Conservation (phyloP, 2,329 filamentous ascomycete genomes). For the Cordyceps sp. region DNA sequence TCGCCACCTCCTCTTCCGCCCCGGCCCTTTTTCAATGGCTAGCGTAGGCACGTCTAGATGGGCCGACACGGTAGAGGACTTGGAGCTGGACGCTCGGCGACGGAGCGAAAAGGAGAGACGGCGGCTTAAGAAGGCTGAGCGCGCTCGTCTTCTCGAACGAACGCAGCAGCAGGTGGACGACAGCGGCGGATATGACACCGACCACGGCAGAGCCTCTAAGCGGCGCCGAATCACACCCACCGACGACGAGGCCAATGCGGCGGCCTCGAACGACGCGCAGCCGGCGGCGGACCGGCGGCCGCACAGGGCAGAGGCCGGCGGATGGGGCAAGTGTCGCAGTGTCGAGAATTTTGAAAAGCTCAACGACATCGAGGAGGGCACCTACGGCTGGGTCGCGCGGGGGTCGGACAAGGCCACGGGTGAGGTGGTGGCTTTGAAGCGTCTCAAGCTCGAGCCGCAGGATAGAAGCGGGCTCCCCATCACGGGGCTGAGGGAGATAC, state of each 20-base stretch:
- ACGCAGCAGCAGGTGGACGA: neutral
- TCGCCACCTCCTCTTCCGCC: too few relatives aligned
- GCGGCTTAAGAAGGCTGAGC: neutral
- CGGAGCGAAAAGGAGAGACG: conserved; percentile 1
- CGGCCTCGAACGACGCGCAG: conserved; percentile 11
- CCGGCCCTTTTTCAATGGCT: too few relatives aligned
- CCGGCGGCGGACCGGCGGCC: conserved; percentile 35
- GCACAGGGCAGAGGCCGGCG: conserved; percentile 46
- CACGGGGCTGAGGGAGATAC: conserved; percentile 84
- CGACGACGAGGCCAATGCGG: conserved; percentile 16
- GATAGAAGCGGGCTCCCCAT: conserved; percentile 70
- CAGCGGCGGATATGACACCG: conserved; percentile 10
- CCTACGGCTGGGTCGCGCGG: conserved; percentile 86
- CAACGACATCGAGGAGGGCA: conserved; percentile 95
- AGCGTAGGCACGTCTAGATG: too few relatives aligned
- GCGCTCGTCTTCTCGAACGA: neutral
- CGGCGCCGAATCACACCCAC: conserved; percentile 42
- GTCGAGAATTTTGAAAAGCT: conserved; percentile 82
- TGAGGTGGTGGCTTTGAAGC: conserved; percentile 78
- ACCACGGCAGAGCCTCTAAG: conserved; percentile 35
- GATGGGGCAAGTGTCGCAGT: conserved; percentile 56
- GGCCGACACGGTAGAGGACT: too few relatives aligned
- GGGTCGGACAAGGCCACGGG: conserved; percentile 60
- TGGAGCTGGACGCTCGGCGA: too few relatives aligned
- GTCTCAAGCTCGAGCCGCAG: conserved; percentile 71